A percentile compares a stretch with the other conserved stretches of the same genome.
These are phyloP conservation scores for Prunus kanzakura DNA, from an alignment of 306 rosid species.

Conservation along the genomic window DNA sequence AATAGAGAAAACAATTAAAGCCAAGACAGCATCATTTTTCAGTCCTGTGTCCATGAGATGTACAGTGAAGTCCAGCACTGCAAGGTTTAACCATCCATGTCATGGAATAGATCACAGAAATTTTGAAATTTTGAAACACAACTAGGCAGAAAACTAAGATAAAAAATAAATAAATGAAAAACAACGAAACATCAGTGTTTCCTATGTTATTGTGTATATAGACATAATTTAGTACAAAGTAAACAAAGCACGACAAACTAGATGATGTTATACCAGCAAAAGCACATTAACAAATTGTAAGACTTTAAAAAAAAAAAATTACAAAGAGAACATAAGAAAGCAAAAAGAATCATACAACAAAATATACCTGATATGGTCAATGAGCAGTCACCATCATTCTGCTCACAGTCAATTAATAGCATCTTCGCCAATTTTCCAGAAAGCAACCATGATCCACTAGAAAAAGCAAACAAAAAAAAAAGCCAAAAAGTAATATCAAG, in stretches of 20 bases:
- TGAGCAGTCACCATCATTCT: conserved; percentile 56
- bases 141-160: neutral
- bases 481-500: conserved; percentile 11
- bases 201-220: neutral
- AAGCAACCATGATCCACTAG: conserved; percentile 82
- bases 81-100: conserved; percentile 36
- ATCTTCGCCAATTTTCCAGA: conserved; percentile 79
- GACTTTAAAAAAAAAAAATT: neutral
- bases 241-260: neutral
- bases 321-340: conserved; percentile 13
- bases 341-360: conserved; percentile 8
- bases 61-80: conserved; percentile 89
- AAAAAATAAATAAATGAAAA: neutral
- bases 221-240: neutral
- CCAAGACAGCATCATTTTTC: conserved; percentile 73
- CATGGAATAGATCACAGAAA: conserved; percentile 16
- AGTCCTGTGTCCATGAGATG: conserved; percentile 79
- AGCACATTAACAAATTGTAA: neutral
- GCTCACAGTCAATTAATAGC: conserved; percentile 79
- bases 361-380: conserved; percentile 68
- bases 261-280: neutral
- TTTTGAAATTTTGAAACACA: neutral
- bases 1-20: conserved; percentile 69
- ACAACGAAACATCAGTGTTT: neutral
- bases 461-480: neutral